Base-by-base conservation (phyloP, 1,284 basidiomycete genomes). In the Sutorius eximius region DNA sequence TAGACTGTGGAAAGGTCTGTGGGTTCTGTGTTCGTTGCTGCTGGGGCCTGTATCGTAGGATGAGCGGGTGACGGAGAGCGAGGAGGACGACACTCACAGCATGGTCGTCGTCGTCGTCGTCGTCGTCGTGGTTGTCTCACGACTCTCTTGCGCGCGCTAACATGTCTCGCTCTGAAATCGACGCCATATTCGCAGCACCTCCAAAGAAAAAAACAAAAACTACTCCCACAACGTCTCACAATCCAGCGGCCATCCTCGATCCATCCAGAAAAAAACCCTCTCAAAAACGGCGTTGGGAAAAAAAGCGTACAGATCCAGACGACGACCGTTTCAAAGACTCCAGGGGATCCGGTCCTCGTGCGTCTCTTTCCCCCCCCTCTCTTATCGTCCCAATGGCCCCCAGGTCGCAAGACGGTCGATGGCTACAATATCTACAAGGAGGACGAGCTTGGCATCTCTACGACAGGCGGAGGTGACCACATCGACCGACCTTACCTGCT, bases 391-490 rank as follows among this genome's bases (percentile, higher is more conserved):
- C 57, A 63, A 51, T 53, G 13, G 20, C 51, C 44, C 46, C 49
- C 66, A 93, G 93, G 91, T 56, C 82, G 83, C 37, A 87, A 79
- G 71, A 95, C 93, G 0, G 89, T 89, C 57, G 93, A 95, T 70
- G 93, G 93, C 0, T 95, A 82, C 75, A 70, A 76, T 33, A 84
- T 95, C 36, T 95, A 87, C 73, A 94, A 93, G 69, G 93, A 93
- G 70, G 89, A 87, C 61, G 93, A 95, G 63, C 81, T 95, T 12
- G 83, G 86, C 13, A 89, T 95, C 57, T 75, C 78, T 51, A 77
- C 82, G 51, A 78, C 83, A 58, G 88, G 87, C 46, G 93, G 93
- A 71, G 91, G 92, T 91, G 72, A 73, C 82, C 48, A 18, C 40
- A 56, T 49, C 52, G 49, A 38, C 40, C 55, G 47, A 27, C 55